A percentile compares a stretch with the other conserved stretches of the same genome.
These are phyloP conservation scores for Syncephalastrum monosporum DNA, from an alignment of 371 early-diverging fungal species.

Conservation along the genomic window DNA sequence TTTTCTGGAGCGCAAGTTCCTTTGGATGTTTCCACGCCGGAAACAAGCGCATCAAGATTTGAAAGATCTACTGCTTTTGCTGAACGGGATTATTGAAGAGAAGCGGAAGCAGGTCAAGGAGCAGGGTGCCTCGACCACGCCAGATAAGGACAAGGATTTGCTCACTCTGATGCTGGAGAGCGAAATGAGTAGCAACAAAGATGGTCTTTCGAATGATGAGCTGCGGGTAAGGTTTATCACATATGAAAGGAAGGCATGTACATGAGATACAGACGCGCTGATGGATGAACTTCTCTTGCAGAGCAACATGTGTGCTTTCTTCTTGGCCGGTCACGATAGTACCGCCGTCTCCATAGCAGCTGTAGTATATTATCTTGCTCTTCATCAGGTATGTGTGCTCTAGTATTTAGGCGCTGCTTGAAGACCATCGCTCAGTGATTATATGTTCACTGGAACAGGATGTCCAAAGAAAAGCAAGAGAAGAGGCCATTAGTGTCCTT, in stretches of 20 bases:
- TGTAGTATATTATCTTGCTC: conserved; percentile 29
- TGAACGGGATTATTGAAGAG: background rate
- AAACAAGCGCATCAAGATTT: conserved; percentile 8
- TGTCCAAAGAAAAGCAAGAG: conserved; percentile 45
- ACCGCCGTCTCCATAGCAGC: conserved; percentile 23
- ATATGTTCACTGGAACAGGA: conserved; percentile 20
- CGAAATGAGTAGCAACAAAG: conserved; percentile 25
- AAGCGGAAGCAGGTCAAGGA: conserved; percentile 11
- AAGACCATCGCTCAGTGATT: background rate
- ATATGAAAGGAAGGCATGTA: no score
- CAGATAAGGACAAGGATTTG: conserved; percentile 34
- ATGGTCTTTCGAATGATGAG: conserved; percentile 35
- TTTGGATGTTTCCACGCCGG: conserved; percentile 25
- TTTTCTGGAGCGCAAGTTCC: conserved; percentile 15
- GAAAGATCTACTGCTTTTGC: conserved; percentile 1
- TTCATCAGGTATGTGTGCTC: background rate
- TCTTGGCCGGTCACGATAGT: conserved; percentile 28
- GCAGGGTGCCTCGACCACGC: conserved; percentile 7
- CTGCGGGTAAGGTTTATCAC: conserved; percentile 8
- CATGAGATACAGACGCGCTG: no score
- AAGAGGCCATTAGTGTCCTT: conserved; percentile 48
- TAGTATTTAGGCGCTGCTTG: background rate
- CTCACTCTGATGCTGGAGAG: conserved; percentile 55
- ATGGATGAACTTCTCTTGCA: background rate
- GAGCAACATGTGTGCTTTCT: conserved; percentile 21